Conservation (phyloP, 73 alveolate species). For the Paramecium sonneborni region DNA sequence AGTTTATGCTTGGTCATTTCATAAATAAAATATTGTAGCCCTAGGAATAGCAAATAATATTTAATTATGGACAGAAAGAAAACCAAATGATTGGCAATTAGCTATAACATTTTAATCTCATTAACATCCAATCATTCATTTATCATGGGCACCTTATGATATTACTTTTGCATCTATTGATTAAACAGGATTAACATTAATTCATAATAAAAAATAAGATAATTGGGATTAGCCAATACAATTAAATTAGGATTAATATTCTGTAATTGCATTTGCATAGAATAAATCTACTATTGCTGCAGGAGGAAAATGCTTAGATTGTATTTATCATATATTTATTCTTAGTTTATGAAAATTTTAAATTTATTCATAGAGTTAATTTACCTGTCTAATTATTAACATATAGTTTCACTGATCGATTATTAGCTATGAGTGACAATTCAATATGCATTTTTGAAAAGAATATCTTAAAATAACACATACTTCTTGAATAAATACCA, state of each 20-base stretch:
- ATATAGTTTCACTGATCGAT: not conserved
- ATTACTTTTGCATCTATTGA: not conserved
- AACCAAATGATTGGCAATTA: not conserved
- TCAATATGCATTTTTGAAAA: not conserved
- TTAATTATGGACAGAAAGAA: conserved; percentile 31
- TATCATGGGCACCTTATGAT: conserved; percentile 42
- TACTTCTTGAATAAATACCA: not conserved
- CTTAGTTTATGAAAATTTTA: not conserved
- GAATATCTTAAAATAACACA: not conserved
- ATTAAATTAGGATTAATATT: not conserved
- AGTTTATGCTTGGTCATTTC: conserved; percentile 30
- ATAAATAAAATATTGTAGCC: conserved; percentile 4
- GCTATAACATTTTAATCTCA: not conserved
- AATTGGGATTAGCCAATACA: not conserved
- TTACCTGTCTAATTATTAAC: not conserved
- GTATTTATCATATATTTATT: not conserved
- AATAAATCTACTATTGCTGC: not conserved
- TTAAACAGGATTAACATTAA: not conserved
- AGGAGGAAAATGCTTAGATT: not conserved
- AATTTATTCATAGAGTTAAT: not conserved
- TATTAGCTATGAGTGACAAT: not conserved
- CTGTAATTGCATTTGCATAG: not conserved
- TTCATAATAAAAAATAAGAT: not conserved
- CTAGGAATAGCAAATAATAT: not conserved
- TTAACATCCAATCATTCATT: not conserved